Percentiles rank a stretch among this genome's conserved stretches.
These are phyloP conservation scores for Ceratobasidium sp. DNA, from an alignment of 1,284 basidiomycete species.

Conservation along the genomic window DNA sequence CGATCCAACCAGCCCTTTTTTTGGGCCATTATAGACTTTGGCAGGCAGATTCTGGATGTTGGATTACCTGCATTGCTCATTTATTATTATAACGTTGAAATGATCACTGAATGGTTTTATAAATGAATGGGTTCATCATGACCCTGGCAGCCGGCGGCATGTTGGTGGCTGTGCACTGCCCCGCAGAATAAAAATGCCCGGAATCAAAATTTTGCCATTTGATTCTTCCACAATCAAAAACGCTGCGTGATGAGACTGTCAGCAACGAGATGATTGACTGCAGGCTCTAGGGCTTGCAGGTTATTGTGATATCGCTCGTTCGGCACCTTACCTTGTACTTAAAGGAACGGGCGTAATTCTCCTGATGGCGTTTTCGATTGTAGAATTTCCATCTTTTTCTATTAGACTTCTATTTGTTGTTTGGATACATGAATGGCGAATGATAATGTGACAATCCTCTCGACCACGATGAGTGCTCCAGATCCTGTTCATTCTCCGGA, in stretches of 20 bases:
- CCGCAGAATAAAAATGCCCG: not conserved
- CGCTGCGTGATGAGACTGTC: slow-evolving; percentile 37
- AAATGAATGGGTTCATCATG: not conserved
- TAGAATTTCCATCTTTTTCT: not conserved
- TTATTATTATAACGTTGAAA: slow-evolving; percentile 24
- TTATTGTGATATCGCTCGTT: slow-evolving; percentile 37
- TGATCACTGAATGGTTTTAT: slow-evolving; percentile 17
- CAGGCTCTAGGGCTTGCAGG: slow-evolving; percentile 20
- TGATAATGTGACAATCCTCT: not conserved
- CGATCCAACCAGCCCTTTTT: not conserved
- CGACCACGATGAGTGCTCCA: slow-evolving; percentile 7
- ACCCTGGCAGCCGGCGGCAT: slow-evolving; percentile 1
- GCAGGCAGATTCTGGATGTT: not conserved
- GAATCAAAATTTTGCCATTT: slow-evolving; percentile 31
- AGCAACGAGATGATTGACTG: slow-evolving; percentile 38
- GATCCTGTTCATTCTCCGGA: not conserved
- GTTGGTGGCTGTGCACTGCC: slow-evolving; percentile 30
- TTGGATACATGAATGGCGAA: not conserved
- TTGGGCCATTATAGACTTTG: slow-evolving; percentile 21
- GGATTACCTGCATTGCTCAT: not conserved
- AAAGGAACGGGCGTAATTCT: slow-evolving; percentile 38
- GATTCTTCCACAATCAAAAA: slow-evolving; percentile 40
- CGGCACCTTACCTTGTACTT: slow-evolving; percentile 39
- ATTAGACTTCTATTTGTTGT: not conserved
- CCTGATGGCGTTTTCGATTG: slow-evolving; percentile 38